Evolutionary conservation across 2,329 filamentous ascomycete genomes (phyloP).

Genomic region (Teratosphaeria epicoccoides): DNA sequence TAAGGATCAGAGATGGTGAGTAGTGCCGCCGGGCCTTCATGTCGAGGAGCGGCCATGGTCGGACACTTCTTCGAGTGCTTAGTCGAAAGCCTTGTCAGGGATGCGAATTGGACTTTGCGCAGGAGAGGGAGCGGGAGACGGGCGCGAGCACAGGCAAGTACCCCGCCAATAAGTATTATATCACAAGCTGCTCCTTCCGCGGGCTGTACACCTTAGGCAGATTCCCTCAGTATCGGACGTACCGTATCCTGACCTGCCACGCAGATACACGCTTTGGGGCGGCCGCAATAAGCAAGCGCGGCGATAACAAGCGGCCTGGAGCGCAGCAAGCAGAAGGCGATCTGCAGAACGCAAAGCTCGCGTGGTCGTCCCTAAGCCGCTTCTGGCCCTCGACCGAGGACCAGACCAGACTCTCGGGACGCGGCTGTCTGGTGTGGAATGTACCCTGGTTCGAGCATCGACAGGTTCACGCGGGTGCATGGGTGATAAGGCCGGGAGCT

Average conservation of each 20-base stretch:
- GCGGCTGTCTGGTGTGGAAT: not conserved
- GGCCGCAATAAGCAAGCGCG: not conserved
- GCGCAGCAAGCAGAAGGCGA: not conserved
- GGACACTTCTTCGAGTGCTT: not conserved
- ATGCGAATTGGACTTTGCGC: not conserved
- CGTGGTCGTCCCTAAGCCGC: not conserved
- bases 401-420: not conserved
- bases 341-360: not conserved
- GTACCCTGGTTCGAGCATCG: not conserved
- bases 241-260: not conserved
- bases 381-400: not conserved
- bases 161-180: not conserved
- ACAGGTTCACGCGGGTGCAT: not conserved
- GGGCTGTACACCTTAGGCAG: not conserved
- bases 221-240: not conserved
- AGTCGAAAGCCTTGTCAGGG: not conserved
- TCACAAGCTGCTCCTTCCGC: not conserved
- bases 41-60: not conserved
- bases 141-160: not conserved
- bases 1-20: not conserved
- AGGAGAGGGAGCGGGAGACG: not conserved
- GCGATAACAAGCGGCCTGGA: not conserved
- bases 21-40: not conserved
- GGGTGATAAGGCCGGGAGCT: not conserved
- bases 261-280: not conserved